A percentile compares a stretch with the other conserved stretches of the same genome.
phyloP scores from a whole-genome alignment of 306 rosid genomes.

The Canavalia gladiata region DNA sequence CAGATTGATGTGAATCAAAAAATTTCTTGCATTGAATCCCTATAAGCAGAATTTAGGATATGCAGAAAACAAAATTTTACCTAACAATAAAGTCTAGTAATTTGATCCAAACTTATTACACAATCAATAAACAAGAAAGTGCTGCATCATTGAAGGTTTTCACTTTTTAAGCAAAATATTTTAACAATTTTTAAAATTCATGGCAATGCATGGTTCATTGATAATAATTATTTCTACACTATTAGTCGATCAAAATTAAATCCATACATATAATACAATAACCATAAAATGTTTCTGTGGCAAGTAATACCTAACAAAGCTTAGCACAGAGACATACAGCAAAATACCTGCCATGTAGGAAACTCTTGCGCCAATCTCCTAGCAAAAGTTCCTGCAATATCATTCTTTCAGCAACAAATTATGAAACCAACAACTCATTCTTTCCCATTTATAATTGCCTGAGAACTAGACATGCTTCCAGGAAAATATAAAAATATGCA shows the following conservation, averaged over 20 bases:
- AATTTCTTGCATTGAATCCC: slow-evolving; percentile 2
- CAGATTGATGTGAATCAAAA: slow-evolving; percentile 34
- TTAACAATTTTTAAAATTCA: slow-evolving; percentile 5
- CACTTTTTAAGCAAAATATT: slow-evolving; percentile 9
- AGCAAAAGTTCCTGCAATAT: slow-evolving; percentile 85
- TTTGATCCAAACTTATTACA: slow-evolving; percentile 17
- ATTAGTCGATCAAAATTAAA: slow-evolving; percentile 33
- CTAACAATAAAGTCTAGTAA: slow-evolving; percentile 34
- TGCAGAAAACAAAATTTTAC: slow-evolving; percentile 14
- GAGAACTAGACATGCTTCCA: slow-evolving; percentile 11
- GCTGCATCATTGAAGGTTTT: slow-evolving; percentile 22
- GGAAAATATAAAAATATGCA: not conserved
- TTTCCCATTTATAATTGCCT: slow-evolving; percentile 20
- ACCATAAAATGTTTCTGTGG: not conserved
- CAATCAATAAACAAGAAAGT: slow-evolving; percentile 42
- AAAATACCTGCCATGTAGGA: slow-evolving; percentile 93
- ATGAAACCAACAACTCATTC: slow-evolving; percentile 37
- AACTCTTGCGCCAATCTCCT: slow-evolving; percentile 86
- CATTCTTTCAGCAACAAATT: slow-evolving; percentile 31
- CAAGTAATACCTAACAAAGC: slow-evolving; percentile 22
- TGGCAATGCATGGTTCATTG: slow-evolving; percentile 26
- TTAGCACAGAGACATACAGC: slow-evolving; percentile 40
- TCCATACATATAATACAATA: slow-evolving; percentile 18
- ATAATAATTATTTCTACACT: slow-evolving; percentile 1
- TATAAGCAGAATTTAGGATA: slow-evolving; percentile 14